These are phyloP conservation scores for Geotrichum australiense DNA, from an alignment of 1,139 yeast species.

Conservation along the genomic window DNA sequence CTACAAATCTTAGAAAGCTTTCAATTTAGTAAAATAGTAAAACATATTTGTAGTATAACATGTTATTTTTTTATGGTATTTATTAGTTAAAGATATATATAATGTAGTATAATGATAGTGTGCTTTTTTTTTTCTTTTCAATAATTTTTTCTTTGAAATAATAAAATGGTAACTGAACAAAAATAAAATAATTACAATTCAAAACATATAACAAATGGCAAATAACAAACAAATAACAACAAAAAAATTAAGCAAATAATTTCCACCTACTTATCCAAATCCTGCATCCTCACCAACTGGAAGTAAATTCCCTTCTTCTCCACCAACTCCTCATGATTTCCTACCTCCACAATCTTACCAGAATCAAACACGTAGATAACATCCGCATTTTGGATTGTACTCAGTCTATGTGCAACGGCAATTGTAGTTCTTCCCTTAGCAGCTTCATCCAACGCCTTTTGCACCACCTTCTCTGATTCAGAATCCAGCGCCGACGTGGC, in stretches of 20 bases:
- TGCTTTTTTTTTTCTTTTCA: too few relatives aligned
- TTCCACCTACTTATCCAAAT: slow-evolving; percentile 28
- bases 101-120: too few relatives aligned
- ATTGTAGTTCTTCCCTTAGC: slow-evolving; percentile 76
- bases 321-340: slow-evolving; percentile 38
- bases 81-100: too few relatives aligned
- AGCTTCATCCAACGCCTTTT: slow-evolving; percentile 49
- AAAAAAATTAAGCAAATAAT: not conserved
- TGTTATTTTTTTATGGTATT: too few relatives aligned
- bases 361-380: slow-evolving; percentile 69
- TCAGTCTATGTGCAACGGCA: slow-evolving; percentile 83
- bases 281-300: slow-evolving; percentile 38
- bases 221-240: not conserved
- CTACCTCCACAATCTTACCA: slow-evolving; percentile 75
- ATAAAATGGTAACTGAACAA: not conserved
- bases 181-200: not conserved
- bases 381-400: slow-evolving; percentile 91
- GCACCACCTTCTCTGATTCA: slow-evolving; percentile 75
- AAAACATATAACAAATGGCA: not conserved
- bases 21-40: too few relatives aligned
- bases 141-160: too few relatives aligned
- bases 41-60: too few relatives aligned
- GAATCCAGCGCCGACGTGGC: slow-evolving; percentile 79
- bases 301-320: slow-evolving; percentile 35
- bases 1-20: too few relatives aligned